These are phyloP conservation scores for Talinum fruticosum DNA, from an alignment of 148 eudicot species.

Conservation along the genomic window DNA sequence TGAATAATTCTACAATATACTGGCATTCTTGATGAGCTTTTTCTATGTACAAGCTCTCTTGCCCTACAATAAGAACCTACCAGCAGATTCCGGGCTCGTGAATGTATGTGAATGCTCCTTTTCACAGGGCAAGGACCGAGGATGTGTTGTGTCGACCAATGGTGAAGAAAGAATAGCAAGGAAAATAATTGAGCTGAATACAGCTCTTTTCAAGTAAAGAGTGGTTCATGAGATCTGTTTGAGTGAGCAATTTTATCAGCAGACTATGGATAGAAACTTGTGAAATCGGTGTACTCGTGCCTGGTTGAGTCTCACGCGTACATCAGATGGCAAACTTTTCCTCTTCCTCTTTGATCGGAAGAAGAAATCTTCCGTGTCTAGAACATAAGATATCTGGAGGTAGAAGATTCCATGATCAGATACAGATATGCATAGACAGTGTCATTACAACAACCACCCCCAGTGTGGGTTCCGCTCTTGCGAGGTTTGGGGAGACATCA, in stretches of 20 bases:
- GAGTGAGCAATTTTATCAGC: not conserved
- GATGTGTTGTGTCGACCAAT: not conserved
- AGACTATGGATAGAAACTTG: slow-evolving; percentile 33
- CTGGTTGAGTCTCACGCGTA: slow-evolving; percentile 25
- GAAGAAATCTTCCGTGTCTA: slow-evolving; percentile 81
- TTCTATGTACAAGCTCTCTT: slow-evolving; percentile 25
- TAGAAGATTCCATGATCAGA: slow-evolving; percentile 16
- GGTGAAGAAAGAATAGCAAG: not conserved
- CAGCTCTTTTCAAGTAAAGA: not conserved
- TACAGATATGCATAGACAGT: not conserved
- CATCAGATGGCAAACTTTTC: slow-evolving; percentile 27
- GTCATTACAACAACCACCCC: not conserved
- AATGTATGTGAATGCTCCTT: not conserved
- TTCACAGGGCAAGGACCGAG: not conserved
- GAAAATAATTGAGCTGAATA: not conserved
- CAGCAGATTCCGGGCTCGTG: not conserved
- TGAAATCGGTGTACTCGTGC: slow-evolving; percentile 48
- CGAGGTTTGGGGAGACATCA: too few species aligned
- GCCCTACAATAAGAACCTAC: not conserved
- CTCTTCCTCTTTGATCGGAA: slow-evolving; percentile 43
- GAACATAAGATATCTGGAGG: slow-evolving; percentile 74
- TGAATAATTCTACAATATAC: slow-evolving; percentile 13
- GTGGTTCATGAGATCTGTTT: slow-evolving; percentile 14
- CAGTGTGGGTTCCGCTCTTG: too few species aligned
- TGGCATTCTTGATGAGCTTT: slow-evolving; percentile 9